Percentiles rank a stretch among this genome's conserved stretches.
These are phyloP conservation scores for Microthyrium microscopicum DNA, from an alignment of 2,329 filamentous ascomycete genomes.

Conservation along the genomic window DNA sequence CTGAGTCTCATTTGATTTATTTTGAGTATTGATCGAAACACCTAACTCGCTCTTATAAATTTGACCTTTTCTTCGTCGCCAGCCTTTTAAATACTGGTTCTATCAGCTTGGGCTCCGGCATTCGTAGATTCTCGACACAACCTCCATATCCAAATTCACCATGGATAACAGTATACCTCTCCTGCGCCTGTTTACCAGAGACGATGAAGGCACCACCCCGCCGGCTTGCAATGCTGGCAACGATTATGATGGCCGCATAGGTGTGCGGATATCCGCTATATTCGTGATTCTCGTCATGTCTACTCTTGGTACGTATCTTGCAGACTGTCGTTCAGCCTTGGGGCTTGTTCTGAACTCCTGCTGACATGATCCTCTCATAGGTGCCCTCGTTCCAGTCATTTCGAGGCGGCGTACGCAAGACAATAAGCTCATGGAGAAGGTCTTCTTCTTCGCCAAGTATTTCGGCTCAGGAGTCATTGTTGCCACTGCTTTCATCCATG, in stretches of 20 bases:
- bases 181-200: too few relatives aligned
- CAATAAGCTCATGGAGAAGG: conserved; percentile 48
- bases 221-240: conserved; percentile 41
- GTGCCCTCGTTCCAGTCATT: conserved; percentile 60
- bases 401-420: conserved; percentile 41
- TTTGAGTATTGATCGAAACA: too few relatives aligned
- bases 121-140: too few relatives aligned
- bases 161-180: too few relatives aligned
- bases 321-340: conserved; percentile 1
- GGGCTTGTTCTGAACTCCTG: too few relatives aligned
- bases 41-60: too few relatives aligned
- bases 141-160: too few relatives aligned
- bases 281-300: conserved; percentile 73
- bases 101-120: too few relatives aligned
- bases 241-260: conserved; percentile 50
- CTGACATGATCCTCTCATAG: conserved; percentile 23
- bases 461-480: conserved; percentile 90
- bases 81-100: too few relatives aligned
- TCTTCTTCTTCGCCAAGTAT: conserved; percentile 81
- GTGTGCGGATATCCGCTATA: conserved; percentile 66
- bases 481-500: conserved; percentile 81
- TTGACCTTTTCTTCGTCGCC: too few relatives aligned
- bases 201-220: too few relatives aligned
- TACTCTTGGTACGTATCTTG: conserved; percentile 26
- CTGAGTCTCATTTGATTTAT: too few relatives aligned